phyloP scores from a whole-genome alignment of 257 asterid genomes.

The Nicotiana tabacum region DNA sequence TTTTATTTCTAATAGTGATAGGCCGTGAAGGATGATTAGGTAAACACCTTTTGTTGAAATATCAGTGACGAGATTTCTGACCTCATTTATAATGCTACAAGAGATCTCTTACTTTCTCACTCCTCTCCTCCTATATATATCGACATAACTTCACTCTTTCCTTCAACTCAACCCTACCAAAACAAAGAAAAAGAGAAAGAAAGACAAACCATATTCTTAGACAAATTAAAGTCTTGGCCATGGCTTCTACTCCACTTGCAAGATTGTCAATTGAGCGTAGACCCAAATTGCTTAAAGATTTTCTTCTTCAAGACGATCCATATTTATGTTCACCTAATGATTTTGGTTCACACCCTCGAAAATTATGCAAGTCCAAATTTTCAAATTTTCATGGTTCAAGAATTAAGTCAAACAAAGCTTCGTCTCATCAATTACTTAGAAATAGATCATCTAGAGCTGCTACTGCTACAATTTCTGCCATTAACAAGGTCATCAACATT shows the following conservation, averaged over 20 bases:
- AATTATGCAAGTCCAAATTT: neutral
- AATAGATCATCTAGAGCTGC: constrained; percentile 55
- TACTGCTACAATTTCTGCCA: constrained; percentile 48
- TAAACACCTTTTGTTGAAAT: too few species aligned
- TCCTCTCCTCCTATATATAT: neutral
- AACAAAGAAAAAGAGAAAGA: neutral
- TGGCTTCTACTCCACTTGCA: constrained; percentile 24
- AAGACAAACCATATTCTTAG: neutral
- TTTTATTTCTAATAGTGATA: too few species aligned
- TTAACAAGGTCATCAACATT: constrained; percentile 41
- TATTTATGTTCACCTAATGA: constrained; percentile 24
- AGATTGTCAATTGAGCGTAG: constrained; percentile 24
- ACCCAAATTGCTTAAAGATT: constrained; percentile 71
- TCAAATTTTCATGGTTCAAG: constrained; percentile 18
- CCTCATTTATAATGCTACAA: too few species aligned
- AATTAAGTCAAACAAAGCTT: constrained; percentile 20
- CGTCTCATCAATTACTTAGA: constrained; percentile 30
- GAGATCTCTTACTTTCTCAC: neutral
- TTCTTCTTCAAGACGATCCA: constrained; percentile 40
- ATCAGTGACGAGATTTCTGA: too few species aligned
- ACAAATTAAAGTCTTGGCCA: neutral
- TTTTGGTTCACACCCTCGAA: constrained; percentile 11
- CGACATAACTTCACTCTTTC: neutral
- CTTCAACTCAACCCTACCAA: neutral
- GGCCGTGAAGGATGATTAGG: too few species aligned